A percentile compares a stretch with the other conserved stretches of the same genome.
These are phyloP conservation scores for Globisporangium emineosum DNA, from an alignment of 352 stramenopile genomes.

Conservation along the genomic window DNA sequence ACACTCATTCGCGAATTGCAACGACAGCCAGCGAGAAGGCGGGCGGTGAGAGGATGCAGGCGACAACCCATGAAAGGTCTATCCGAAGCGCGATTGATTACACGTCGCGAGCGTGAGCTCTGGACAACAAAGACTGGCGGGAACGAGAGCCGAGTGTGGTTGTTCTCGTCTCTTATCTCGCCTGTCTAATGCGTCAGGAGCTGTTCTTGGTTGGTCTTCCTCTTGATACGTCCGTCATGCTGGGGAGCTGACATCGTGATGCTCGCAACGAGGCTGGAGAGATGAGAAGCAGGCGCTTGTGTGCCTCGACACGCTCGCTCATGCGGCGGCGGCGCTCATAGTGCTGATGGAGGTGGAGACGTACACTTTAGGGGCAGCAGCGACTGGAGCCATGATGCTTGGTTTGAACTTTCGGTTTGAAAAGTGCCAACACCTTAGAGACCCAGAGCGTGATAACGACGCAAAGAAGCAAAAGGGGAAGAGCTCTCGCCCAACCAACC, in stretches of 20 bases:
- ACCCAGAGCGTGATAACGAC: not conserved
- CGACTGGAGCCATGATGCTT: conserved; percentile 70
- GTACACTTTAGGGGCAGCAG: conserved; percentile 79
- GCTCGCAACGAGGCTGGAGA: not conserved
- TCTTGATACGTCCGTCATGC: not conserved
- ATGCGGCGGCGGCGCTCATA: not conserved
- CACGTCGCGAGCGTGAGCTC: conserved; percentile 9
- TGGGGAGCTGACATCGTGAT: not conserved
- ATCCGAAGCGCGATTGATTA: conserved; percentile 14
- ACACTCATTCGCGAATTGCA: not conserved
- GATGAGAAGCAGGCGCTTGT: not conserved
- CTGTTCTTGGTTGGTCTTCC: conserved; percentile 9
- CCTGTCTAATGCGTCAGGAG: not conserved
- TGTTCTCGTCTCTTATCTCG: not conserved
- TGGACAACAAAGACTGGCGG: not conserved
- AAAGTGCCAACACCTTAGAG: conserved; percentile 46
- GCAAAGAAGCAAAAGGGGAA: not conserved
- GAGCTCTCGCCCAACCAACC: conserved; percentile 9
- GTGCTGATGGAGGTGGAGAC: conserved; percentile 30
- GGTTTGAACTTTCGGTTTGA: conserved; percentile 86
- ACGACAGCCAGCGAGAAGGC: not conserved
- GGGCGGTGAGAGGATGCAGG: conserved; percentile 25
- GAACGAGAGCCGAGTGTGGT: not conserved
- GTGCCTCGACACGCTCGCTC: not conserved
- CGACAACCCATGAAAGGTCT: conserved; percentile 44